These are phyloP conservation scores for Silene noctiflora DNA, from an alignment of 179 eudicot genomes.

Conservation along the genomic window DNA sequence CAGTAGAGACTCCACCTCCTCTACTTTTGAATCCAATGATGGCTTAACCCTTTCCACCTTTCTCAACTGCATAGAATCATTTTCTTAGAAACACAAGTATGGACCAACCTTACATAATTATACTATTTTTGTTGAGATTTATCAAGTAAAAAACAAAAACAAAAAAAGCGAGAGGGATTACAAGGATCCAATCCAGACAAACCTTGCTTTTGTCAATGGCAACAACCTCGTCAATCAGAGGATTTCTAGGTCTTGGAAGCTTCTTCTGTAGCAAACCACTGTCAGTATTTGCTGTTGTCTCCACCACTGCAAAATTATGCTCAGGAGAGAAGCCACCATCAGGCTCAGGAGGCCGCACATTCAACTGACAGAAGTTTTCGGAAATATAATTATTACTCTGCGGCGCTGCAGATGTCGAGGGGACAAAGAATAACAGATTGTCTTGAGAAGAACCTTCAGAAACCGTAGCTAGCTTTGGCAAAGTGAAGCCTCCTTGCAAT, in stretches of 20 bases:
- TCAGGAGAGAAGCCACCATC: conserved; percentile 22
- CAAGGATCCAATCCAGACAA: conserved; percentile 6
- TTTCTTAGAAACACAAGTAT: conserved; percentile 1
- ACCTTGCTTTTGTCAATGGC: conserved; percentile 97
- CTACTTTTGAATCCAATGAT: conserved; percentile 19
- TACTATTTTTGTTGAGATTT: neutral
- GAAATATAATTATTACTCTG: conserved; percentile 20
- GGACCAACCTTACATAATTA: neutral
- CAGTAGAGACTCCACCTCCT: conserved; percentile 22
- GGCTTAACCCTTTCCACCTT: conserved; percentile 59
- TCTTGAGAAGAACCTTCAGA: conserved; percentile 25
- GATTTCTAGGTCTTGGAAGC: conserved; percentile 79
- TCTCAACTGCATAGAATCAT: conserved; percentile 47
- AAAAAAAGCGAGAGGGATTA: neutral
- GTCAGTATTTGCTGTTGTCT: conserved; percentile 23
- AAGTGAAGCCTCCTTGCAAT: conserved; percentile 25
- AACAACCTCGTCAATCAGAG: conserved; percentile 82
- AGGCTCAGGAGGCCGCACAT: conserved; percentile 15
- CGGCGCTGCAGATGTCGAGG: conserved; percentile 22
- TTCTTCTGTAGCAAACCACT: conserved; percentile 49
- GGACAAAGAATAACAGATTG: conserved; percentile 9
- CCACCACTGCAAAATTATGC: conserved; percentile 21
- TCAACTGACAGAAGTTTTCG: conserved; percentile 20
- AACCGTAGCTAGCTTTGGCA: conserved; percentile 22
- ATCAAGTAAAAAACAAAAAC: neutral